Percentiles rank a stretch among this genome's conserved stretches.
These are phyloP conservation scores for Colletotrichum destructivum DNA, from an alignment of 2,329 filamentous ascomycete genomes.

Conservation along the genomic window DNA sequence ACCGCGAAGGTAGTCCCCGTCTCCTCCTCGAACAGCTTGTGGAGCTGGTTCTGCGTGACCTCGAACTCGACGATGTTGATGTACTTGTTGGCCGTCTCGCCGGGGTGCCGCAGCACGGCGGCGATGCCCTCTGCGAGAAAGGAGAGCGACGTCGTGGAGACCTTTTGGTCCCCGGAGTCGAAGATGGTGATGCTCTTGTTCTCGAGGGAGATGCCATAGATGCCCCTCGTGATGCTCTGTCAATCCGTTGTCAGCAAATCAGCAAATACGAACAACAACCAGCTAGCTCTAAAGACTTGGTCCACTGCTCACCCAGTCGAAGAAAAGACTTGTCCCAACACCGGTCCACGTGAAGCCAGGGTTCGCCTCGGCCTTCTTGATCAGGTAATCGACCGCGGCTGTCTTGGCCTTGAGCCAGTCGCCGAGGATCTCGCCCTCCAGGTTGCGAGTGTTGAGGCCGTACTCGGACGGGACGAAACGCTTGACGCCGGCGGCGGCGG, in stretches of 20 bases:
- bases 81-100: conserved; percentile 70
- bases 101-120: conserved; percentile 63
- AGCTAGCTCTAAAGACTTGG: no score
- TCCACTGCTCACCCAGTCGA: conserved; percentile 67
- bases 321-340: conserved; percentile 71
- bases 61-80: conserved; percentile 71
- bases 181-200: conserved; percentile 29
- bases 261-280: neutral
- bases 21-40: conserved; percentile 66
- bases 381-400: conserved; percentile 40
- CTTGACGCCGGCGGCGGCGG: conserved; percentile 66
- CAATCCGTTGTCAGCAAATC: neutral
- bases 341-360: conserved; percentile 71
- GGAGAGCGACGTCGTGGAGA: conserved; percentile 31
- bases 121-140: conserved; percentile 52
- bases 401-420: conserved; percentile 39
- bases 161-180: conserved; percentile 32
- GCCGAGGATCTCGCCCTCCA: conserved; percentile 45
- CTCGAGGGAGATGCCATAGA: conserved; percentile 33
- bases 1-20: conserved; percentile 67
- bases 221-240: conserved; percentile 37
- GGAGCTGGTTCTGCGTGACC: conserved; percentile 70
- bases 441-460: conserved; percentile 49
- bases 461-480: conserved; percentile 70
- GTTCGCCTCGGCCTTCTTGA: conserved; percentile 37